Conservation (phyloP, 2,329 filamentous ascomycete genomes). For the Ambrosiella beaveri region DNA sequence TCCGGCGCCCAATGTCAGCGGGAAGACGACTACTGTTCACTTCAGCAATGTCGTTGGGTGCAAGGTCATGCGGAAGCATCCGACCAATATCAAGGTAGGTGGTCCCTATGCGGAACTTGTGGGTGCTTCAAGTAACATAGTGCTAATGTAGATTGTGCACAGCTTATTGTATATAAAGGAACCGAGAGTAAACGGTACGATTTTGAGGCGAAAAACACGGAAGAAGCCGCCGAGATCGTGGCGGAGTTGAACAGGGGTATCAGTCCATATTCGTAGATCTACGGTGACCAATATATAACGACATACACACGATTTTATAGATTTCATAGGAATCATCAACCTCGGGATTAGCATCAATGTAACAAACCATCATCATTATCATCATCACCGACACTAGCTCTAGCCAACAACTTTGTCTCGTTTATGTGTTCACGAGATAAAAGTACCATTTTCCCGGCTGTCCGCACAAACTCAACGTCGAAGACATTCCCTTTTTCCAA, state of each 20-base stretch:
- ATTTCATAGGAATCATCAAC: too few relatives aligned
- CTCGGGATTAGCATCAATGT: too few relatives aligned
- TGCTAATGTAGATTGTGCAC: background rate
- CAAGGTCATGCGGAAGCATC: conserved; percentile 64
- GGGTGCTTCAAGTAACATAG: background rate
- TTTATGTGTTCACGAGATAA: background rate
- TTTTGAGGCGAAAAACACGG: conserved; percentile 57
- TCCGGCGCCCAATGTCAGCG: conserved; percentile 44
- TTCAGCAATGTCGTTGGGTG: conserved; percentile 69
- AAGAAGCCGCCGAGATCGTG: conserved; percentile 65
- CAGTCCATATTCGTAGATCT: conserved; percentile 39
- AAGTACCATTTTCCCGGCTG: background rate
- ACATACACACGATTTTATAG: background rate
- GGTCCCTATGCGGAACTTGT: background rate
- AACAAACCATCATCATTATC: too few relatives aligned
- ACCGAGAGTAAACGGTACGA: conserved; percentile 69
- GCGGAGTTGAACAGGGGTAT: conserved; percentile 62
- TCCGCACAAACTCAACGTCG: background rate
- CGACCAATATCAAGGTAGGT: conserved; percentile 59
- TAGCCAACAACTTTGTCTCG: too few relatives aligned
- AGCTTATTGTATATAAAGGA: conserved; percentile 57
- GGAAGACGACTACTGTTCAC: conserved; percentile 65
- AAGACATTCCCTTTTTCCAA: background rate
- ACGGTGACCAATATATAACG: background rate
- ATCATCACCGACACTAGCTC: too few relatives aligned